Conservation (phyloP, 345 rosid species). For the Bruguiera parviflora region DNA sequence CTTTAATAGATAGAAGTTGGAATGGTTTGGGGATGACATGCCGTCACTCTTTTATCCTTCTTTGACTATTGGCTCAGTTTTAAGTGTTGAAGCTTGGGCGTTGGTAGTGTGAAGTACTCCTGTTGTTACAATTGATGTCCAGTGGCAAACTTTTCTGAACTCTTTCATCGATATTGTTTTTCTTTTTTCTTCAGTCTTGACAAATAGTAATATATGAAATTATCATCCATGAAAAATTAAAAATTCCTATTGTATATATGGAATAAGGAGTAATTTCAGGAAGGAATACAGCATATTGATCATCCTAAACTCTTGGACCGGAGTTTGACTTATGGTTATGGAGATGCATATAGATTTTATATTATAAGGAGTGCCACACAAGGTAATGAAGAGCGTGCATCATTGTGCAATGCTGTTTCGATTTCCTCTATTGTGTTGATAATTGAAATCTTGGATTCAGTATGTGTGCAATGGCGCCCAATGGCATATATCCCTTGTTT, state of each 20-base stretch:
- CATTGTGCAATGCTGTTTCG: neutral
- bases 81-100: neutral
- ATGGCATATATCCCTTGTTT: conserved; percentile 1
- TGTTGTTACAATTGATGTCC: neutral
- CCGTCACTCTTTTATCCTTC: neutral
- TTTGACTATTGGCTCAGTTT: neutral
- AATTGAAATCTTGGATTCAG: neutral
- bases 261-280: too few relatives aligned
- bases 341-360: neutral
- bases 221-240: too few relatives aligned
- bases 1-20: neutral
- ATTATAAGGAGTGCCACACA: neutral
- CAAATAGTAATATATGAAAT: neutral
- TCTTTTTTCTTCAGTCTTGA: neutral
- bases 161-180: neutral
- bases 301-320: too few relatives aligned
- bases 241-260: too few relatives aligned
- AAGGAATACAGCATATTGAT: too few relatives aligned
- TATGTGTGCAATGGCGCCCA: neutral
- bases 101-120: too few relatives aligned
- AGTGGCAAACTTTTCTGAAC: neutral
- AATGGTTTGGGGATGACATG: neutral
- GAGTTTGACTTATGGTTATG: too few relatives aligned
- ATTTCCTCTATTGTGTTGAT: neutral
- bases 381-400: neutral